A percentile compares a stretch with the other conserved stretches of the same genome.
Conservation (phyloP, 1,284 basidiomycete genomes). For the Ceratorhiza oryzae-sativae region DNA sequence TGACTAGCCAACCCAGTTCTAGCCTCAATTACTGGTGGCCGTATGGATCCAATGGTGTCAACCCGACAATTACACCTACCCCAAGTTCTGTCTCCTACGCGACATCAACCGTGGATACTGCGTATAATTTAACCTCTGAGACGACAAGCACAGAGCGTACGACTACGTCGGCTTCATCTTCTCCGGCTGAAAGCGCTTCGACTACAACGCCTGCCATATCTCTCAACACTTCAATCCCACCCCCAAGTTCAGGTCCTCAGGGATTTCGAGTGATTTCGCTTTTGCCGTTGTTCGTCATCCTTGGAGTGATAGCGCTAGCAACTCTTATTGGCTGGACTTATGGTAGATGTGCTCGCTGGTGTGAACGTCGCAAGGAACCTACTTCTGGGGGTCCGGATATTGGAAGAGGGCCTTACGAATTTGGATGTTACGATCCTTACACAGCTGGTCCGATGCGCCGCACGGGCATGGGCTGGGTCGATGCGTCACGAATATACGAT, state of each 20-base stretch:
- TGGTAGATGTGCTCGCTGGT: constrained; percentile 6
- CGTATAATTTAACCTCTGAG: background rate
- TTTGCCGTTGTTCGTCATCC: constrained; percentile 20
- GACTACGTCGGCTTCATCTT: background rate
- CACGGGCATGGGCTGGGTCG: constrained; percentile 16
- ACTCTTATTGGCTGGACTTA: constrained; percentile 28
- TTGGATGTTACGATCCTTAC: background rate
- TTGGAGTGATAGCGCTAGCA: constrained; percentile 11
- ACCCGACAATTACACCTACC: constrained; percentile 1
- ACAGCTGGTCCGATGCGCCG: background rate
- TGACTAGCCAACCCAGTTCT: constrained; percentile 2
- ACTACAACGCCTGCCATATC: background rate
- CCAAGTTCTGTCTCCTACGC: background rate
- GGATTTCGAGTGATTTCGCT: background rate
- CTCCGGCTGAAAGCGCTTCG: background rate
- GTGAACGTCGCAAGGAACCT: background rate
- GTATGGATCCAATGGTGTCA: constrained; percentile 31
- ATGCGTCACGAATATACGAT: constrained; percentile 22
- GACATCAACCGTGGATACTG: background rate
- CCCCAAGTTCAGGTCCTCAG: background rate
- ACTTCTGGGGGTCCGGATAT: background rate
- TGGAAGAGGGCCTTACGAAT: constrained; percentile 24
- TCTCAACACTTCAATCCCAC: background rate
- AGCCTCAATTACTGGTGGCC: constrained; percentile 37
- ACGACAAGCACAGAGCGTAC: background rate